Evolutionary conservation across 2,329 filamentous ascomycete genomes (phyloP).

Genomic region (Fusarium decemcellulare): DNA sequence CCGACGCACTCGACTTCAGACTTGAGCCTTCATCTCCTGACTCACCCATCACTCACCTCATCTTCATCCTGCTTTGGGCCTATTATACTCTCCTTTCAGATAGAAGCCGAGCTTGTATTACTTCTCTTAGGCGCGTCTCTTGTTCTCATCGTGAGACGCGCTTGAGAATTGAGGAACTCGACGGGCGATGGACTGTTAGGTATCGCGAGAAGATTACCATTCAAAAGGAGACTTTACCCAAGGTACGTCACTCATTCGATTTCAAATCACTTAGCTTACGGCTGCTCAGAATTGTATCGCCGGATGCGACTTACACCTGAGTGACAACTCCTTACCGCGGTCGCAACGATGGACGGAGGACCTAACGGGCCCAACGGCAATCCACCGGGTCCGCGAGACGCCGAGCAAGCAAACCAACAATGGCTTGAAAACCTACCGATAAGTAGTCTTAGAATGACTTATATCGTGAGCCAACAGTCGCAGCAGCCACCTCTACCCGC

Average conservation of each 20-base stretch:
- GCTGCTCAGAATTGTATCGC: no score
- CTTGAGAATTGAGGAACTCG: not conserved
- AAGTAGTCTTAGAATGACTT: no score
- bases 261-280: no score
- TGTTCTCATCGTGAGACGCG: not conserved
- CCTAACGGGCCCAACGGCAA: no score
- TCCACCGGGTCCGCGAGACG: no score
- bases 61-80: not conserved
- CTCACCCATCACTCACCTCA: not conserved
- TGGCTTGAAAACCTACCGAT: no score
- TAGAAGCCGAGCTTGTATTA: not conserved
- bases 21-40: not conserved
- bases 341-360: no score
- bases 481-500: no score
- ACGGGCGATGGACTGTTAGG: not conserved
- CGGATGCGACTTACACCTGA: no score
- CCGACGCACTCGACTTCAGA: not conserved
- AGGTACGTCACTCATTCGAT: not conserved
- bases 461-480: no score
- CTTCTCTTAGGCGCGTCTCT: not conserved
- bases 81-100: not conserved
- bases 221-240: not conserved
- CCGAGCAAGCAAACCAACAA: no score
- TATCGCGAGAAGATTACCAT: not conserved
- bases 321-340: no score